Evolutionary conservation across 1,284 basidiomycete species (phyloP).

Genomic region (Heterobasidion annosum): DNA sequence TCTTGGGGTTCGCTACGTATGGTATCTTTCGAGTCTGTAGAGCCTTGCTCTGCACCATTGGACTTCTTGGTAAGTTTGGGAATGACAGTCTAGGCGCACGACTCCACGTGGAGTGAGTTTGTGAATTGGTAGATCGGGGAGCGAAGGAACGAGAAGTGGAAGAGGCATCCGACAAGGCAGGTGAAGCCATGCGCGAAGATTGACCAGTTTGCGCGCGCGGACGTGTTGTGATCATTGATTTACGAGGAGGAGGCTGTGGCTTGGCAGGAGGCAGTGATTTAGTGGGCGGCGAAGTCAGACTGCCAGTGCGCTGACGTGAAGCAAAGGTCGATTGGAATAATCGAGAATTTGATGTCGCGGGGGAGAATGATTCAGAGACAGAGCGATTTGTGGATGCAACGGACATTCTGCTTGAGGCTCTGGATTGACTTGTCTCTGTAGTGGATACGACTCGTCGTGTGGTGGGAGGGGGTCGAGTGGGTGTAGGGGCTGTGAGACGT

Average conservation of each 20-base stretch:
- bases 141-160: constrained; percentile 8
- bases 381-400: constrained; percentile 39
- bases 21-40: constrained; percentile 39
- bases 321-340: constrained; percentile 62
- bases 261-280: constrained; percentile 18
- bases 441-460: constrained; percentile 4
- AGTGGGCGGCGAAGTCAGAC: constrained; percentile 34
- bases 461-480: constrained; percentile 14
- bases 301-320: constrained; percentile 71
- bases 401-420: constrained; percentile 41
- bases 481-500: background rate
- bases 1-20: constrained; percentile 82
- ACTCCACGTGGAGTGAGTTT: constrained; percentile 49
- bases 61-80: constrained; percentile 26
- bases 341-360: constrained; percentile 21
- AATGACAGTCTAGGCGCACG: constrained; percentile 58
- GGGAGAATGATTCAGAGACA: constrained; percentile 39
- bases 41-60: constrained; percentile 31
- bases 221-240: constrained; percentile 14
- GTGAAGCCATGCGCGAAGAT: constrained; percentile 38
- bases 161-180: constrained; percentile 18
- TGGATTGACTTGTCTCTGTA: constrained; percentile 16
- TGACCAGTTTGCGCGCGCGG: constrained; percentile 31
- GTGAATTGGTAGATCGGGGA: constrained; percentile 24
- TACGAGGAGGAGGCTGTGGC: constrained; percentile 5